phyloP scores from a whole-genome alignment of 1,139 yeast species.

The Yamadazyma diddensiae region DNA sequence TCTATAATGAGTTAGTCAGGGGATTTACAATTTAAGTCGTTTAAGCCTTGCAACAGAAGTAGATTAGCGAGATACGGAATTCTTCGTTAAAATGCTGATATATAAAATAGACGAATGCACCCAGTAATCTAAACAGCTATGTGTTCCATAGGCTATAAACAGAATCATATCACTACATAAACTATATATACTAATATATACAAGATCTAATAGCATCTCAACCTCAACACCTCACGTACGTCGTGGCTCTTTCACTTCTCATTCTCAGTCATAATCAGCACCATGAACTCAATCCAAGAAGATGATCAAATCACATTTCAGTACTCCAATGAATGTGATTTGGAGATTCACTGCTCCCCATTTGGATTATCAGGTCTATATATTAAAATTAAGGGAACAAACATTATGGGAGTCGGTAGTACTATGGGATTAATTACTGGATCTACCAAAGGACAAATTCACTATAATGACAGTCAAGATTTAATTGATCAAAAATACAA shows the following conservation, averaged over 20 bases:
- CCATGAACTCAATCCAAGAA: constrained; percentile 11
- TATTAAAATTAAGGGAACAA: constrained; percentile 50
- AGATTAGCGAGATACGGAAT: no score
- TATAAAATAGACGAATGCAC: no score
- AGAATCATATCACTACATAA: no score
- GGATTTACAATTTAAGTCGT: constrained; percentile 1
- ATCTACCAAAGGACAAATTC: constrained; percentile 47
- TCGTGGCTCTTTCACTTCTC: no score
- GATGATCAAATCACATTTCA: constrained; percentile 33
- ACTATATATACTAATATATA: no score
- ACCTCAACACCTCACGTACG: no score
- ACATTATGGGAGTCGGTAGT: constrained; percentile 55
- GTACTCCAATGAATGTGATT: constrained; percentile 51
- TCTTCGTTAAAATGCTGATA: no score
- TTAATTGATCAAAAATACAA: constrained; percentile 49
- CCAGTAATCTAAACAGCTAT: no score
- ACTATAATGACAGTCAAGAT: constrained; percentile 50
- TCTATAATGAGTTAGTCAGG: constrained; percentile 7
- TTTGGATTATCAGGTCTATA: constrained; percentile 57
- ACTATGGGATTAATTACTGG: constrained; percentile 60
- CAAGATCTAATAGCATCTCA: no score
- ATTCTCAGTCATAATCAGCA: no score
- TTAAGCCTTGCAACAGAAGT: no score
- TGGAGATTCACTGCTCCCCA: constrained; percentile 58
- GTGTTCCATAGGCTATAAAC: no score